Evolutionary conservation across 768 basidiomycete genomes (phyloP).

Genomic region (Exsudoporus frostii): DNA sequence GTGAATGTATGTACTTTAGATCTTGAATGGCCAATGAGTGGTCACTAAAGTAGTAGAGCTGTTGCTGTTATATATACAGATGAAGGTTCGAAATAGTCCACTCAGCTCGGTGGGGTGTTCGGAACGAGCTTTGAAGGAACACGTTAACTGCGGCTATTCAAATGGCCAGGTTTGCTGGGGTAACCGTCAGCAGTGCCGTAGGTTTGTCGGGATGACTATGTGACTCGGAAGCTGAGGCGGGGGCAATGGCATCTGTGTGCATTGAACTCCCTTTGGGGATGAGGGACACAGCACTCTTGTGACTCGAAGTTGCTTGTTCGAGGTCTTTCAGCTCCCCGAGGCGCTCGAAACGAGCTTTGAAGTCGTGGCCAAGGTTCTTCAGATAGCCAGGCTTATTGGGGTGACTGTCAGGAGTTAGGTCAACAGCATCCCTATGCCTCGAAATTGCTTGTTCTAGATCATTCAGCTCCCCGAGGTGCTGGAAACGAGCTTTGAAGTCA

Average conservation of each 20-base stretch:
- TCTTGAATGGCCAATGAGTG: too few relatives aligned
- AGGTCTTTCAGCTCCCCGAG: neutral
- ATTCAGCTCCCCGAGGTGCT: neutral
- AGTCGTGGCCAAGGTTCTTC: neutral
- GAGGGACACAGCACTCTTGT: neutral
- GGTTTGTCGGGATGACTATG: too few relatives aligned
- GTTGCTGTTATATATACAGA: too few relatives aligned
- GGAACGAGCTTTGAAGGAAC: too few relatives aligned
- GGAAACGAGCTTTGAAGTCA: neutral
- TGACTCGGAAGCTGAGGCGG: too few relatives aligned
- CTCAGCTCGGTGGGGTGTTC: too few relatives aligned
- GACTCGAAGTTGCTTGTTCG: neutral
- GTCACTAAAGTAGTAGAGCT: too few relatives aligned
- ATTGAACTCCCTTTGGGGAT: too few relatives aligned
- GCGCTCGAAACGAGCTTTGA: neutral
- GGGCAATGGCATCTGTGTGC: too few relatives aligned
- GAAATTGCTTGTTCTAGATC: constrained; percentile 2
- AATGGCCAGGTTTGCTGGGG: neutral
- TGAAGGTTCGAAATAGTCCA: too few relatives aligned
- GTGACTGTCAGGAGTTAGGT: neutral
- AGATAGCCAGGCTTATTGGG: neutral
- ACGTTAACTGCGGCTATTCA: too few relatives aligned
- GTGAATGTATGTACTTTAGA: too few relatives aligned
- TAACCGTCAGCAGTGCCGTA: neutral
- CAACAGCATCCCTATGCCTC: neutral